Percentiles rank a stretch among this genome's conserved stretches.
These are phyloP conservation scores for Penicillium verhagenii DNA, from an alignment of 495 filamentous ascomycete genomes.

Conservation along the genomic window DNA sequence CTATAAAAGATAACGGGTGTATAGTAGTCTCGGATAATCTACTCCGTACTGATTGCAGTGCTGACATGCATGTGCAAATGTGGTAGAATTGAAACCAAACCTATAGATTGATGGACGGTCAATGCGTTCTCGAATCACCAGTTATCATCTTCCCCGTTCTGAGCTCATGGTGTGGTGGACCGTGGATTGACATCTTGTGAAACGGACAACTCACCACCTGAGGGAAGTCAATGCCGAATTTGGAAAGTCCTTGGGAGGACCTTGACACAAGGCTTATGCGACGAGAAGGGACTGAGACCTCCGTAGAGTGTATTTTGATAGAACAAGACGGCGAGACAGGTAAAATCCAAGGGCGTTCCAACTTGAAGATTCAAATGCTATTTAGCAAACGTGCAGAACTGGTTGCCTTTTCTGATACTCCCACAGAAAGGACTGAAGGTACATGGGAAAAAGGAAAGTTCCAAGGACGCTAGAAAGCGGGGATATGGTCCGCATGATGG, in stretches of 20 bases:
- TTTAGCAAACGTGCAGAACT: neutral
- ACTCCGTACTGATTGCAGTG: neutral
- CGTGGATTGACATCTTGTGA: neutral
- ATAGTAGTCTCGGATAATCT: neutral
- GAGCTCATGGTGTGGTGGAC: neutral
- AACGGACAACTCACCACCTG: neutral
- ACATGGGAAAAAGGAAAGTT: too few relatives aligned
- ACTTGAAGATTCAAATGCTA: too few relatives aligned
- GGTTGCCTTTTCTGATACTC: neutral
- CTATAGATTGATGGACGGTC: neutral
- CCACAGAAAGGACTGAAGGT: neutral
- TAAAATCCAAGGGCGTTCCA: too few relatives aligned
- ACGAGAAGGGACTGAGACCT: too few relatives aligned
- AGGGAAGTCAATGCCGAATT: neutral
- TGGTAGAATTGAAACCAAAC: neutral
- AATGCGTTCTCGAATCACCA: neutral
- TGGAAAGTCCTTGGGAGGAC: neutral
- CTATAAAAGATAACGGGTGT: too few relatives aligned
- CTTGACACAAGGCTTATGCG: neutral
- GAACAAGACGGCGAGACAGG: neutral
- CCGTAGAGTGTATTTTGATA: too few relatives aligned
- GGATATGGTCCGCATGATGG: neutral
- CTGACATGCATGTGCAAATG: neutral
- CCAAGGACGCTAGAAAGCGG: neutral
- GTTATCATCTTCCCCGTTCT: neutral